phyloP scores from a whole-genome alignment of 495 filamentous ascomycete genomes.

The Arthonia radiata region DNA sequence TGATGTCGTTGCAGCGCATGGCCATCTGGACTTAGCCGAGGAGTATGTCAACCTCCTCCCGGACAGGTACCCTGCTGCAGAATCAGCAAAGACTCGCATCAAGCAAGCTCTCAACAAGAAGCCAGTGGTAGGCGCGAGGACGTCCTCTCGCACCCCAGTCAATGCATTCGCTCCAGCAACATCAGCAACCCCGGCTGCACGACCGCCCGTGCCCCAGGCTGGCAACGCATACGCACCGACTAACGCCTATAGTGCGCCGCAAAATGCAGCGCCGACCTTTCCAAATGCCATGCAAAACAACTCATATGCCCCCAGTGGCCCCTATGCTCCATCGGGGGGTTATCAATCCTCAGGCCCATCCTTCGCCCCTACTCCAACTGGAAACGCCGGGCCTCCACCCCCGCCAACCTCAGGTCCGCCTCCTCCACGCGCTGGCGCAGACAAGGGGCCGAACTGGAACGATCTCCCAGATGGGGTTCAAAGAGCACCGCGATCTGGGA shows the following conservation, averaged over 20 bases:
- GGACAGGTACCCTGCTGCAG: conserved; percentile 61
- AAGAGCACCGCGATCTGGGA: conserved; percentile 42
- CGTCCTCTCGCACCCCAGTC: conserved; percentile 9
- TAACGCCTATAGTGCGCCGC: conserved; percentile 16
- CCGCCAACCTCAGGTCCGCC: conserved; percentile 20
- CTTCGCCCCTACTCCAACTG: too few relatives aligned
- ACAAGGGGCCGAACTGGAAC: conserved; percentile 66
- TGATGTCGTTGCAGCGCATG: conserved; percentile 78
- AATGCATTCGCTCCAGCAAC: conserved; percentile 3
- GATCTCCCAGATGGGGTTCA: conserved; percentile 65
- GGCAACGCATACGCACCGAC: conserved; percentile 2
- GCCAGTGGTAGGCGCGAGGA: conserved; percentile 5
- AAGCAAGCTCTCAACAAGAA: conserved; percentile 58
- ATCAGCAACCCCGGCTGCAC: too few relatives aligned
- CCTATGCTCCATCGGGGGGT: conserved; percentile 8
- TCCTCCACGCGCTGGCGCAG: conserved; percentile 29
- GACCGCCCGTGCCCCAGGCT: too few relatives aligned
- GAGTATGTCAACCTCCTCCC: conserved; percentile 82
- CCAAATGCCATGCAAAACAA: too few relatives aligned
- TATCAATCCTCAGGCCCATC: conserved; percentile 24
- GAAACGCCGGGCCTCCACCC: conserved; percentile 8
- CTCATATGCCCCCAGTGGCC: conserved; percentile 9
- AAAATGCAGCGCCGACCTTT: conserved; percentile 46
- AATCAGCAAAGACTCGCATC: conserved; percentile 66
- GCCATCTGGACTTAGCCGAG: conserved; percentile 63